Conservation (phyloP, 371 early-diverging fungal species). For the Dinochytrium kinnereticum region DNA sequence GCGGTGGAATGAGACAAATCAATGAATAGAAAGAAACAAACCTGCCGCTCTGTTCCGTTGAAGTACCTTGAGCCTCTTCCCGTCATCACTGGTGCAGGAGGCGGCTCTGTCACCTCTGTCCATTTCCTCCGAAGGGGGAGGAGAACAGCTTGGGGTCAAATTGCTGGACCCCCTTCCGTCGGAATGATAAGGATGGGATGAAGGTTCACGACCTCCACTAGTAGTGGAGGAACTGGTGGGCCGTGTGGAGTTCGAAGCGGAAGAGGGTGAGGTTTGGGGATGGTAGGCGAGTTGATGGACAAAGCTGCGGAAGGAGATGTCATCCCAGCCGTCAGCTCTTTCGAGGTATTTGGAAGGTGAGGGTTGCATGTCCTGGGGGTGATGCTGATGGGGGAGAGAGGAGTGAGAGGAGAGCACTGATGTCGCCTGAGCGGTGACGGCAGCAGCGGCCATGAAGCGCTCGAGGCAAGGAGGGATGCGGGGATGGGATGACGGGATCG, state of each 20-base stretch:
- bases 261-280: neutral
- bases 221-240: neutral
- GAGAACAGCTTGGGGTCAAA: neutral
- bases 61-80: neutral
- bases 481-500: too few species aligned
- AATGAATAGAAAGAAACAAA: neutral
- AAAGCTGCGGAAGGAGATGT: neutral
- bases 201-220: neutral
- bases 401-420: too few species aligned
- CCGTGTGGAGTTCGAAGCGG: neutral
- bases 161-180: neutral
- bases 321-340: neutral
- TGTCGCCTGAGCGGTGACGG: too few species aligned
- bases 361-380: neutral
- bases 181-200: neutral
- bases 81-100: neutral
- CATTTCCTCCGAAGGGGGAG: neutral
- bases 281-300: neutral
- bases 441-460: too few species aligned
- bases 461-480: too few species aligned
- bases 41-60: slow-evolving; percentile 6
- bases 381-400: neutral
- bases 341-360: neutral
- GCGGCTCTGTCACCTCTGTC: neutral
- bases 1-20: neutral